These are phyloP conservation scores for Reutealis trisperma DNA, from an alignment of 345 rosid species.

Conservation along the genomic window DNA sequence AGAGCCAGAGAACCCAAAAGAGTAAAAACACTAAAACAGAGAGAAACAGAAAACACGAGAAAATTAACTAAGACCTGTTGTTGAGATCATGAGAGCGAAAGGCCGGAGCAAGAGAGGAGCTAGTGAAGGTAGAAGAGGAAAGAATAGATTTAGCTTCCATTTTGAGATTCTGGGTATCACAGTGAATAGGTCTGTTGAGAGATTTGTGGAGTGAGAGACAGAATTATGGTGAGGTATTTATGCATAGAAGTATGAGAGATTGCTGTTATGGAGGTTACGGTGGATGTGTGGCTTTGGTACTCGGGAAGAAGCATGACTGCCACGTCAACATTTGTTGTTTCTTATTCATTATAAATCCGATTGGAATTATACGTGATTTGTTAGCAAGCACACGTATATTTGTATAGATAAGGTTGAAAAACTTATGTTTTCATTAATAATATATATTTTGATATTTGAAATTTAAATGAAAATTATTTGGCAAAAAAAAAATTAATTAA, in stretches of 20 bases:
- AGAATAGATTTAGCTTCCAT: constrained; percentile 40
- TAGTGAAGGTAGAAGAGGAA: constrained; percentile 28
- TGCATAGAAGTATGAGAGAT: no score
- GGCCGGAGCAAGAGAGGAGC: constrained; percentile 27
- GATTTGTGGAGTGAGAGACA: not conserved
- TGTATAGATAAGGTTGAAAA: constrained; percentile 28
- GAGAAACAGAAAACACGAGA: not conserved
- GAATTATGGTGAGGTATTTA: not conserved
- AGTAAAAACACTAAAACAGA: not conserved
- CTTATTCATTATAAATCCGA: constrained; percentile 10
- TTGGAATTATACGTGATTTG: not conserved
- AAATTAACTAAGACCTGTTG: constrained; percentile 21
- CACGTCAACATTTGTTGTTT: constrained; percentile 33
- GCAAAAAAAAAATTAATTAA: no score
- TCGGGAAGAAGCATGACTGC: constrained; percentile 14
- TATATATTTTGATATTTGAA: no score
- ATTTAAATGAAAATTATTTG: no score
- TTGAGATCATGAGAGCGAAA: constrained; percentile 16
- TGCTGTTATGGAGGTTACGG: not conserved
- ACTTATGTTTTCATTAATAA: no score
- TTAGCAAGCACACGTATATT: not conserved
- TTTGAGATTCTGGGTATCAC: not conserved
- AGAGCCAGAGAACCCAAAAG: no score
- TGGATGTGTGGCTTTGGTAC: constrained; percentile 2
- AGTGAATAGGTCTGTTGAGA: not conserved